Evolutionary conservation across 345 rosid species (phyloP), one percentile per base, ranked within the genome.

Genomic region (Aquilaria sinensis): DNA sequence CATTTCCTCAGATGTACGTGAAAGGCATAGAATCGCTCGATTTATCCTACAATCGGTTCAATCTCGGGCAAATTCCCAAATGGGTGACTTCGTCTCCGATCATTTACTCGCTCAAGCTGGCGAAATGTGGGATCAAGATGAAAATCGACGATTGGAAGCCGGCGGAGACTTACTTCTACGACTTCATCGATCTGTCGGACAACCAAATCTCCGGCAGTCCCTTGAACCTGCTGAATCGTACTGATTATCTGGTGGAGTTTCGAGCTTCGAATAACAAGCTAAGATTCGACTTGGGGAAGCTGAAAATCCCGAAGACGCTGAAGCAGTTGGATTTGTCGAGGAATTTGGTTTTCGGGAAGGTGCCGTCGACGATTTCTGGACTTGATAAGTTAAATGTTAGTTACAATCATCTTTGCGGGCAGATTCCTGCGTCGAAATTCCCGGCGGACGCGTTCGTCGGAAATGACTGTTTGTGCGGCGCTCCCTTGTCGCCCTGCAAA

Each of bases 21-120:
- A 88, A 75, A 78, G 90, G 96, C 2, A 90, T 88, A 16, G 97
- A 88, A 15, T 90, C 92, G 12, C 67, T 90, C 2, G 89, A 90
- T 71, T 69, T 88, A 3, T 90, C 96, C 0, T 71, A 88, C 66
- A 88, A 84, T 59, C 55, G 53, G 5, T 85, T 88, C 72, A 78
- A 82, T 59, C 82, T 88, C 5, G 73, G 70, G 0, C 61, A 78
- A 58, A 90, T 88, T 51, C 96, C 97, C 4, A 74, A 48, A 9
- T 88, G 97, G 97, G 97, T 82, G 6, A 83, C 89, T 10, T 78
- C 87, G 1, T 90, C 92, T 3, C 79, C 85, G 2, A 84, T 85
- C 30, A 88, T 88, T 31, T 88, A 63, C 76, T 85, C 90, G 9
- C 75, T 88, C 58, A 88, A 84, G 77, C 83, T 90, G 0, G 97